Evolutionary conservation across 805 yeast genomes (phyloP), one percentile per base, ranked within the genome.

Genomic region (Yarrowia sp.): DNA sequence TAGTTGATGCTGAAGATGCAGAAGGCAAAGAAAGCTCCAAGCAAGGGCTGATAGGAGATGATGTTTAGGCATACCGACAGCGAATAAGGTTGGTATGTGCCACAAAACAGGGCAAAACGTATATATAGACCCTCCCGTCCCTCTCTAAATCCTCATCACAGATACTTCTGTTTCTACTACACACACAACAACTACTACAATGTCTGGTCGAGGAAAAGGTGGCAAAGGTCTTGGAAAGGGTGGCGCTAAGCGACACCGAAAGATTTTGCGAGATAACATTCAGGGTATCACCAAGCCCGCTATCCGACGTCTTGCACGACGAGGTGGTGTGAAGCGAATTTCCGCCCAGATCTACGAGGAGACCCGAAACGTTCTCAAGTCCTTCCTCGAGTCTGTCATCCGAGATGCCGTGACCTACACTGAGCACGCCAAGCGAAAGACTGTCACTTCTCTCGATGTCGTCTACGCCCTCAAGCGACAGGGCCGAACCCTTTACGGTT

Each of bases 311-410:
- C 89, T 93, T 78, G 98, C 98, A 65, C 93, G 98, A 89, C 93
- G 98, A 92, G 98, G 98, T 86, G 98, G 98, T 92, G 98, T 93
- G 80, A 93, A 93, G 89, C 97, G 98, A 91, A 93, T 93, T 79
- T 93, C 98, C 72, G 98, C 97, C 81, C 85, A 92, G 80, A 94
- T 93, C 81, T 93, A 93, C 86, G 98, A 93, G 85, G 97, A 93
- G 85, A 97, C 94, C 79, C 92, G 98, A 87, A 92, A 89, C 75
- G 98, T 94, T 75, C 86, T 94, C 75, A 92, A 93, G 85, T 86
- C 96, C 69, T 94, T 94, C 90, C 87, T 94, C 80, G 97, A 92
- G 84, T 89, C 90, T 80, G 97, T 94, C 75, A 94, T 94, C 84
- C 92, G 98, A 87, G 98, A 94, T 78, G 98, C 98, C 77, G 98